These are phyloP conservation scores for Aspergillus sparsus DNA, from an alignment of 495 filamentous ascomycete species.

Conservation along the genomic window DNA sequence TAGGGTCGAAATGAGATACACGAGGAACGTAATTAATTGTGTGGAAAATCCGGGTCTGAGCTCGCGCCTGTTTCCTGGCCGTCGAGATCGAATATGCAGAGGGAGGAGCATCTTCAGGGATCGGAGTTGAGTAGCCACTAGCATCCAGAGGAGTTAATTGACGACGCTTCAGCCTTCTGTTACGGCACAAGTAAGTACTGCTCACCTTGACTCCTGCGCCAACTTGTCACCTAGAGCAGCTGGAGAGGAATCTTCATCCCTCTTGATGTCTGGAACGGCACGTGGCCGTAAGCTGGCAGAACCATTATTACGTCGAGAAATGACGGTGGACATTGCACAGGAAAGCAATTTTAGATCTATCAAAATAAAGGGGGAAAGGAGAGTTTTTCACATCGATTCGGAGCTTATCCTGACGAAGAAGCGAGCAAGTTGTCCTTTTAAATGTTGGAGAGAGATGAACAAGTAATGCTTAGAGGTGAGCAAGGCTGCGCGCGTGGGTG, in stretches of 20 bases:
- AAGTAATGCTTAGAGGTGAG: not conserved
- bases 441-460: slow-evolving; percentile 3
- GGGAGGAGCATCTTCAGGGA: slow-evolving; percentile 88
- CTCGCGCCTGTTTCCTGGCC: slow-evolving; percentile 81
- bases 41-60: slow-evolving; percentile 87
- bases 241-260: slow-evolving; percentile 29
- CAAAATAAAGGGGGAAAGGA: slow-evolving; percentile 18
- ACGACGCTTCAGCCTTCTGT: not conserved
- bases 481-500: slow-evolving; percentile 2
- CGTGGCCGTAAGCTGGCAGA: slow-evolving; percentile 36
- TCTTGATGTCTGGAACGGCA: slow-evolving; percentile 28
- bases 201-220: slow-evolving; percentile 36
- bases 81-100: slow-evolving; percentile 82
- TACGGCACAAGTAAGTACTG: no score
- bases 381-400: slow-evolving; percentile 29
- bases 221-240: slow-evolving; percentile 30
- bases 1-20: slow-evolving; percentile 93
- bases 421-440: slow-evolving; percentile 1
- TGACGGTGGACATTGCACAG: slow-evolving; percentile 39
- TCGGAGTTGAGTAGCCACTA: slow-evolving; percentile 86
- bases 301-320: slow-evolving; percentile 30
- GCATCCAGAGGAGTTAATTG: not conserved
- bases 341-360: no score
- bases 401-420: not conserved
- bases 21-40: slow-evolving; percentile 90